A percentile compares a stretch with the other conserved stretches of the same genome.
Evolutionary conservation across 192 early-diverging fungal species (phyloP).

Genomic region (Phycomyces blakesleeanus): DNA sequence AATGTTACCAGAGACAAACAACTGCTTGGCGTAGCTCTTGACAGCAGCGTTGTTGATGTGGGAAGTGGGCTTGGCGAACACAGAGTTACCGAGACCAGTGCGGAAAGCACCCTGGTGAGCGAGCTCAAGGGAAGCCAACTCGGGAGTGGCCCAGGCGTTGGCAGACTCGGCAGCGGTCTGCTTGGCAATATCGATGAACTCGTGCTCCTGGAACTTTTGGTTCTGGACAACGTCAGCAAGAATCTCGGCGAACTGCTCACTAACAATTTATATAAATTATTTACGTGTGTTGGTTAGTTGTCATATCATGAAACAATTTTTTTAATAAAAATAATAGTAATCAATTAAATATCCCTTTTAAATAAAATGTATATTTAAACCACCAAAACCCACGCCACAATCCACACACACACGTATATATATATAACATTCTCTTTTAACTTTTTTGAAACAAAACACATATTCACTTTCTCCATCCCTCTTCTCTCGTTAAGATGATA

Average conservation of each 20-base stretch:
- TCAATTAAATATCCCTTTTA: no score
- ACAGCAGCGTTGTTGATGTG: conserved; percentile 66
- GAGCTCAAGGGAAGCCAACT: conserved; percentile 66
- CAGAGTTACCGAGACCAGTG: conserved; percentile 89
- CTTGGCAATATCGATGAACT: conserved; percentile 72
- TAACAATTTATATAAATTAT: no score
- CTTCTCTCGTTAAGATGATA: no score
- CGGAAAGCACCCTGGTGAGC: conserved; percentile 92
- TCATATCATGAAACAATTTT: no score
- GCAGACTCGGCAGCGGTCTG: conserved; percentile 63
- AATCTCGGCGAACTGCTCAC: conserved; percentile 76
- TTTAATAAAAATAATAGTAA: no score
- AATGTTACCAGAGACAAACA: conserved; percentile 71
- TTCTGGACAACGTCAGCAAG: conserved; percentile 77
- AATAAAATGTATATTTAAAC: no score
- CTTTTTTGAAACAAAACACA: no score
- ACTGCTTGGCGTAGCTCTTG: conserved; percentile 64
- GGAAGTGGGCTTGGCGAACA: conserved; percentile 73
- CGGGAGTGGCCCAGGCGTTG: conserved; percentile 59
- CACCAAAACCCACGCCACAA: no score
- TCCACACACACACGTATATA: neutral
- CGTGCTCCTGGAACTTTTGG: conserved; percentile 78
- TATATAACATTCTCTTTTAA: no score
- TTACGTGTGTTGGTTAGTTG: no score
- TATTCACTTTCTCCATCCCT: neutral